Evolutionary conservation across 257 asterid species (phyloP), one percentile per base, ranked within the genome.

Genomic region (Fraxinus anomala): DNA sequence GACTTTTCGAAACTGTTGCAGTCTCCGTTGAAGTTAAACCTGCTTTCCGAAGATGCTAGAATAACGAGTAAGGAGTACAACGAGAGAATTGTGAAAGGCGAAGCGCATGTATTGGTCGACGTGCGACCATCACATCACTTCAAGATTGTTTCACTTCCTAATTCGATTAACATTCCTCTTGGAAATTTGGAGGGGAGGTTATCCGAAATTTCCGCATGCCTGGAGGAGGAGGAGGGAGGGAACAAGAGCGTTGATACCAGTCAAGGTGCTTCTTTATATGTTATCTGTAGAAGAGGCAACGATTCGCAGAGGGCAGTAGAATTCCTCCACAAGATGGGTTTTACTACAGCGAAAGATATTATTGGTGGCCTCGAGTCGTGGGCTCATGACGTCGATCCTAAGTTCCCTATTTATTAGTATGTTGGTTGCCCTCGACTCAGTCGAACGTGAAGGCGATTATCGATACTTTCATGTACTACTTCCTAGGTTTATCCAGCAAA

Each of bases 91-190:
- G 10, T 5, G 44, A 80, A 78, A 73, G 94, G 96, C 3, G 96
- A 92, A 82, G 76, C 87, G 3, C 98, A 93, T 49, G 78, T 96
- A 33, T 73, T 96, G 75, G 73, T 96, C 10, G 99, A 96, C 61
- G 99, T 96, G 68, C 83, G 99, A 71, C 99, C 99, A 14, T 83
- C 91, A 37, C 98, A 96, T 83, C 99, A 96, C 85, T 61, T 76
- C 70, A 81, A 85, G 80, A 85, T 87, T 70, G 88, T 83, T 56
- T 79, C 87, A n/a, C 89, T 87, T 77, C 88, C 89, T 51, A 85
- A 79, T 7, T 93, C 97, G 23, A 67, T 92, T 34, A 96, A 89
- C 89, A 89, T 96, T 69, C 98, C 99, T 63, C 84, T 92, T 13
- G 77, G 85, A 10, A 77, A 26, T n/a, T 76, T 87, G 79, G 89